Evolutionary conservation across 192 early-diverging fungal genomes (phyloP).

Genomic region (Mortierella antarctica): DNA sequence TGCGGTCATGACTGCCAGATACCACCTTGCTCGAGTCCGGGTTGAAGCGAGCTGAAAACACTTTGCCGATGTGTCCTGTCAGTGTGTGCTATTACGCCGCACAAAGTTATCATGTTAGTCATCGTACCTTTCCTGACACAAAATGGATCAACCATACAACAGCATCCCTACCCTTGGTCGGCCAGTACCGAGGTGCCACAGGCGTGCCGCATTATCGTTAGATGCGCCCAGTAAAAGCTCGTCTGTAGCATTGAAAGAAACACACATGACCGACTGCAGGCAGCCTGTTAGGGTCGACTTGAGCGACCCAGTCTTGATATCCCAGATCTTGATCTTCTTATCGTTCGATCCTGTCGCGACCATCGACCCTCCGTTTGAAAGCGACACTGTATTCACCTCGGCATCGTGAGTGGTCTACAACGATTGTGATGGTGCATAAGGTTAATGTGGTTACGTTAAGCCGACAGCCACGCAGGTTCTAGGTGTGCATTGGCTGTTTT

Average conservation of each 20-base stretch:
- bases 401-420: constrained; percentile 72
- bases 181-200: constrained; percentile 86
- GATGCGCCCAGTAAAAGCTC: constrained; percentile 83
- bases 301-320: constrained; percentile 75
- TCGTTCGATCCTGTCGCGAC: constrained; percentile 87
- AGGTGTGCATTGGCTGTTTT: not conserved
- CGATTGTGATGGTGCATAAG: not conserved
- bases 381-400: constrained; percentile 85
- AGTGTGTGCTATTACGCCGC: constrained; percentile 80
- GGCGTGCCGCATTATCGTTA: constrained; percentile 90
- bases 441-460: constrained; percentile 17
- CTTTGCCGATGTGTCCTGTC: constrained; percentile 95
- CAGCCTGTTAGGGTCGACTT: constrained; percentile 80
- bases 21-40: constrained; percentile 82
- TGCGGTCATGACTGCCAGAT: constrained; percentile 95
- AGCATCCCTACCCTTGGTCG: constrained; percentile 67
- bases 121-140: too few species aligned
- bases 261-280: constrained; percentile 85
- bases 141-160: not conserved
- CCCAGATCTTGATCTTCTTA: constrained; percentile 83
- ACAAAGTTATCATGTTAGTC: not conserved
- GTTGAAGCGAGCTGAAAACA: constrained; percentile 88
- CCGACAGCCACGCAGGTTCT: not conserved
- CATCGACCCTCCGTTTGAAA: constrained; percentile 73
- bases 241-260: constrained; percentile 76